Evolutionary conservation across 345 rosid genomes (phyloP).

Genomic region (Linum lewisii): DNA sequence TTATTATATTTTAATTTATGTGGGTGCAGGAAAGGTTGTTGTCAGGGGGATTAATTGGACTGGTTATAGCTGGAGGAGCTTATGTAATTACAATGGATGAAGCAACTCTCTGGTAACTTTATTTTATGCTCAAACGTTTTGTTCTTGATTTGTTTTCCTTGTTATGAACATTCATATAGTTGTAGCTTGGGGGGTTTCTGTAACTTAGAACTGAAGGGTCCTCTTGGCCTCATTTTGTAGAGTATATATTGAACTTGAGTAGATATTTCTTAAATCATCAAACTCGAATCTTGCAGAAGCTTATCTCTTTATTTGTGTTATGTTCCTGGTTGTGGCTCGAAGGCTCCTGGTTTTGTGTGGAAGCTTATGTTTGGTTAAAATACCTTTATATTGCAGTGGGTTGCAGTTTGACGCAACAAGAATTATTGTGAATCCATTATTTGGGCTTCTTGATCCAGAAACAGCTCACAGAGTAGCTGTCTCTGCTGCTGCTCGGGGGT

Average conservation of each 20-base stretch:
- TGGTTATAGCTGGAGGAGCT: constrained; percentile 87
- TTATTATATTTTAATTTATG: too few relatives aligned
- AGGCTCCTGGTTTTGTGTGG: too few relatives aligned
- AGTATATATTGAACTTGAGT: not conserved
- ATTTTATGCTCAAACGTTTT: not conserved
- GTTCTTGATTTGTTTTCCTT: too few relatives aligned
- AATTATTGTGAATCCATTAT: constrained; percentile 85
- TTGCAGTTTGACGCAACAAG: constrained; percentile 91
- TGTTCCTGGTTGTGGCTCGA: too few relatives aligned
- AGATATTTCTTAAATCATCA: too few relatives aligned
- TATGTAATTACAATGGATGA: constrained; percentile 94
- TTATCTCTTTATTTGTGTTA: not conserved
- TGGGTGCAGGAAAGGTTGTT: constrained; percentile 58
- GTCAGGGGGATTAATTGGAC: constrained; percentile 75
- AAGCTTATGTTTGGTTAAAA: constrained; percentile 4
- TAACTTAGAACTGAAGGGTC: not conserved
- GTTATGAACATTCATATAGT: not conserved
- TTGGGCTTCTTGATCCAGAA: constrained; percentile 93
- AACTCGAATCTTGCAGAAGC: too few relatives aligned
- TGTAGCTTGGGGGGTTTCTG: too few relatives aligned
- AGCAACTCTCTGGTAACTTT: constrained; percentile 87
- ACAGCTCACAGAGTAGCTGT: constrained; percentile 82
- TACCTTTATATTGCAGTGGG: constrained; percentile 55
- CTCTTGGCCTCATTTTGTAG: not conserved
- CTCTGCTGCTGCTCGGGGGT: constrained; percentile 85